Evolutionary conservation across 2,329 filamentous ascomycete species (phyloP).

Genomic region (Sporothrix luriei): DNA sequence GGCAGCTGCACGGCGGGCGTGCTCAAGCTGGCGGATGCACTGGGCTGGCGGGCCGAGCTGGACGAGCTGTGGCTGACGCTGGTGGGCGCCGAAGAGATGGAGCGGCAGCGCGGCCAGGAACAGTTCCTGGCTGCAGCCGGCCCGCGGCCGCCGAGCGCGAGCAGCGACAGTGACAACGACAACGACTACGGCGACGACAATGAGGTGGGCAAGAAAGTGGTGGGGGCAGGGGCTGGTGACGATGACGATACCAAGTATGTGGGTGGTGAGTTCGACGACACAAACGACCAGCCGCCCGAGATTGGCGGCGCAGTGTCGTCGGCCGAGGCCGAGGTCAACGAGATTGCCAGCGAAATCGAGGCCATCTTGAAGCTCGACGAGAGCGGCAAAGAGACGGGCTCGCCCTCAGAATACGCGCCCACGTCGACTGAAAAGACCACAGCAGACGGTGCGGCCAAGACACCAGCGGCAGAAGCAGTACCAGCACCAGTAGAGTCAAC

Average conservation of each 20-base stretch:
- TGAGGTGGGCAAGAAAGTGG: not conserved
- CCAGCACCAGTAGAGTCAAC: not conserved
- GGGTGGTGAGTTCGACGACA: conserved; percentile 4
- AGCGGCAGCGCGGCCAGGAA: conserved; percentile 49
- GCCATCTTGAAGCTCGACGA: conserved; percentile 31
- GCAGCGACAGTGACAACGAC: conserved; percentile 36
- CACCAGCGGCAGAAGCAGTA: not conserved
- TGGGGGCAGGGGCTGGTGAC: not conserved
- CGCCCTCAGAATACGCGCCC: not conserved
- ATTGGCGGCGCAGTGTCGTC: conserved; percentile 27
- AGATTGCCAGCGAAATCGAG: conserved; percentile 33
- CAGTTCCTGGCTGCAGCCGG: conserved; percentile 51
- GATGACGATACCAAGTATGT: not conserved
- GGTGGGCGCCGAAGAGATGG: conserved; percentile 63
- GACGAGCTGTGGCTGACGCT: conserved; percentile 72
- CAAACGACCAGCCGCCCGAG: conserved; percentile 29
- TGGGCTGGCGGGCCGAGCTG: conserved; percentile 85
- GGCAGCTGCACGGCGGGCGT: conserved; percentile 85
- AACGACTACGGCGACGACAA: not conserved
- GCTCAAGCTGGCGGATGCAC: conserved; percentile 71
- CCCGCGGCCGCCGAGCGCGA: conserved; percentile 39
- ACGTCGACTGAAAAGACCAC: not conserved
- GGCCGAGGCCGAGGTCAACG: conserved; percentile 33
- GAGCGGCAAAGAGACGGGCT: conserved; percentile 10
- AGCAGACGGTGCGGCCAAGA: not conserved